Base-by-base conservation (phyloP, 108 stramenopile genomes). In the Cyclotella cryptica region DNA sequence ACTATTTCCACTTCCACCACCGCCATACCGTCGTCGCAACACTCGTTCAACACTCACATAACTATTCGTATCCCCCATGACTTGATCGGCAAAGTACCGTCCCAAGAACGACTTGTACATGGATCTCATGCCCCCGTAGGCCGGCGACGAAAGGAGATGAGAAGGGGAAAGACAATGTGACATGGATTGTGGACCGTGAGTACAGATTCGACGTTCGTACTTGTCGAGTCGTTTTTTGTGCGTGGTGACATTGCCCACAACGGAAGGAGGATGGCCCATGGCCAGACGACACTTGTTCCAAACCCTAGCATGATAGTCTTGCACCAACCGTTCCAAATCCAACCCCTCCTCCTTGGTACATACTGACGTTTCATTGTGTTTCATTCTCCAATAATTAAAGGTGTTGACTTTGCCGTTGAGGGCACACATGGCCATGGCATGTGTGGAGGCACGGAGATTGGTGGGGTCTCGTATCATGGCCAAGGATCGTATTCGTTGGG, bases 361-460 rank as follows among this genome's bases (percentile, higher is more conserved):
- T 3, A 43, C 66, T 18, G 27, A 0, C 3, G 26, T 41, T 28
- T 64, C 18, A 28, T 62, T 62, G 1, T 22, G 4, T 30, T 29
- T 53, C 29, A 41, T 24, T 55, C 74, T 51, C 29, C 55, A 15
- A 26, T 35, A 66, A 29, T 75, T 75, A 14, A 46, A 47, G 8
- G 52, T n/a, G 17, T 59, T 44, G 26, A 77, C 75, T 59, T 61
- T 77, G 19, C 75, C 75, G 49, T 77, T 77, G 2, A 77, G 26
- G 22, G 66, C 66, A 35, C 75, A 77, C 75, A 77, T 77, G 18
- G 75, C 67, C 75, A 77, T 77, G 57, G 75, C 75, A 30, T 77
- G 66, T 40, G 40, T 39, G 1, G 75, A 77, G 5, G 75, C 75
- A 5, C 75, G 55, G 2, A 77, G 46, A 51, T 77, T 17, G 27